Conservation (phyloP, 1,284 basidiomycete species). For the Neonothopanus nambi region DNA sequence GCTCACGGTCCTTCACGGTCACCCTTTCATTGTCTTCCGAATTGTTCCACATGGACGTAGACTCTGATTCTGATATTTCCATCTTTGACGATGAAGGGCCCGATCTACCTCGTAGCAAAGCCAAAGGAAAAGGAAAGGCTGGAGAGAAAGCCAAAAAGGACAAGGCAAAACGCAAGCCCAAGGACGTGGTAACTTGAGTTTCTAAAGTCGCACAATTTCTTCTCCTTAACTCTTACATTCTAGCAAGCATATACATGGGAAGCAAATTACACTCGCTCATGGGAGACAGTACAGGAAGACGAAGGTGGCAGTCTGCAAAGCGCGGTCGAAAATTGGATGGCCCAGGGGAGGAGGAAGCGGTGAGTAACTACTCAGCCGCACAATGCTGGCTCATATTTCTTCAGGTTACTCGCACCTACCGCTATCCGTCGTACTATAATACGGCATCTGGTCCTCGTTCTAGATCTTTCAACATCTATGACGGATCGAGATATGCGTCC, state of each 20-base stretch:
- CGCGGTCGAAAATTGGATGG: constrained; percentile 88
- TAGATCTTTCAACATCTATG: constrained; percentile 93
- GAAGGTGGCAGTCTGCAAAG: constrained; percentile 89
- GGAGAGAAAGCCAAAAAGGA: too few species aligned
- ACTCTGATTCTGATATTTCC: constrained; percentile 42
- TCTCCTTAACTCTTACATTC: too few species aligned
- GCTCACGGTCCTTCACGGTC: too few species aligned
- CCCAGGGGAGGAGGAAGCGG: constrained; percentile 84
- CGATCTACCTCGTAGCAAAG: constrained; percentile 30
- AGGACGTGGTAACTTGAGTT: constrained; percentile 50
- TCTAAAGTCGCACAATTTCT: too few species aligned
- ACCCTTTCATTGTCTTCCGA: too few species aligned
- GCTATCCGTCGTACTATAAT: constrained; percentile 96
- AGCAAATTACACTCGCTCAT: constrained; percentile 89
- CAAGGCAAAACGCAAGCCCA: constrained; percentile 48
- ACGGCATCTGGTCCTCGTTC: constrained; percentile 90
- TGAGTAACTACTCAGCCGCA: too few species aligned
- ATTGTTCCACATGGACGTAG: constrained; percentile 41
- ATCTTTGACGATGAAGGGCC: constrained; percentile 32
- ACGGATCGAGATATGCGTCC: constrained; percentile 94
- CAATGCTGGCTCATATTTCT: too few species aligned
- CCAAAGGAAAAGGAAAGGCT: constrained; percentile 45
- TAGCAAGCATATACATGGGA: constrained; percentile 97
- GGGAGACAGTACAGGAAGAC: constrained; percentile 97
- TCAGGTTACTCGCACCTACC: constrained; percentile 69